These are phyloP conservation scores for Fusarium graminum DNA, from an alignment of 2,329 filamentous ascomycete genomes.

Conservation along the genomic window DNA sequence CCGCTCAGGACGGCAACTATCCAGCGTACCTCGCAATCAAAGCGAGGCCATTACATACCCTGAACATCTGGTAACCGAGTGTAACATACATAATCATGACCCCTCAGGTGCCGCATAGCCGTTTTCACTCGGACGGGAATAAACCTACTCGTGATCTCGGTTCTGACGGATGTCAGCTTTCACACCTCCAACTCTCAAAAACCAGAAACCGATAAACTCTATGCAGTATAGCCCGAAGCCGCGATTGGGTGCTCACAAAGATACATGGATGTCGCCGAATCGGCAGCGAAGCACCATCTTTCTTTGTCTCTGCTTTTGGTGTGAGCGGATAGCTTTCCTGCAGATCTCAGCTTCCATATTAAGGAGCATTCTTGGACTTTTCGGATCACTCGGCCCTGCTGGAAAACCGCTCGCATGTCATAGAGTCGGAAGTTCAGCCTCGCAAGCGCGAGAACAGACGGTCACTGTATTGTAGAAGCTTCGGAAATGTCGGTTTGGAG, in stretches of 20 bases:
- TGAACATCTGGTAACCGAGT: neutral
- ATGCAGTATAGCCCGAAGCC: slow-evolving; percentile 1
- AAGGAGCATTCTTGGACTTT: neutral
- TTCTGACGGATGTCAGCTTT: slow-evolving; percentile 33
- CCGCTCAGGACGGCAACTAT: no score
- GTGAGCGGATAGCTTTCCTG: slow-evolving; percentile 6
- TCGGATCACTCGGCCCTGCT: slow-evolving; percentile 28
- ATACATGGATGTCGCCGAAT: neutral
- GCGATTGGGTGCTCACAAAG: slow-evolving; percentile 2
- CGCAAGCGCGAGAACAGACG: slow-evolving; percentile 4
- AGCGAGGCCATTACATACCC: no score
- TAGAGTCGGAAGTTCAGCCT: slow-evolving; percentile 1
- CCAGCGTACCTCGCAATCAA: no score
- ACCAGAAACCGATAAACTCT: slow-evolving; percentile 4
- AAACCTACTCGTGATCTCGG: slow-evolving; percentile 20
- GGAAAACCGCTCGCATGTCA: slow-evolving; percentile 21
- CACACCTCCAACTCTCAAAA: neutral
- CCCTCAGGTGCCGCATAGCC: slow-evolving; percentile 9
- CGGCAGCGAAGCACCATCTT: slow-evolving; percentile 14
- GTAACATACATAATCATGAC: slow-evolving; percentile 16
- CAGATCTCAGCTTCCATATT: slow-evolving; percentile 14
- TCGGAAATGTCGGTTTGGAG: slow-evolving; percentile 6
- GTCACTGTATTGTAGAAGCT: neutral
- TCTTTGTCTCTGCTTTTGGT: neutral
- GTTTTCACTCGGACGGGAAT: slow-evolving; percentile 15